These are phyloP conservation scores for Aspergillus sp. DNA, from an alignment of 2,329 filamentous ascomycete species.

Conservation along the genomic window DNA sequence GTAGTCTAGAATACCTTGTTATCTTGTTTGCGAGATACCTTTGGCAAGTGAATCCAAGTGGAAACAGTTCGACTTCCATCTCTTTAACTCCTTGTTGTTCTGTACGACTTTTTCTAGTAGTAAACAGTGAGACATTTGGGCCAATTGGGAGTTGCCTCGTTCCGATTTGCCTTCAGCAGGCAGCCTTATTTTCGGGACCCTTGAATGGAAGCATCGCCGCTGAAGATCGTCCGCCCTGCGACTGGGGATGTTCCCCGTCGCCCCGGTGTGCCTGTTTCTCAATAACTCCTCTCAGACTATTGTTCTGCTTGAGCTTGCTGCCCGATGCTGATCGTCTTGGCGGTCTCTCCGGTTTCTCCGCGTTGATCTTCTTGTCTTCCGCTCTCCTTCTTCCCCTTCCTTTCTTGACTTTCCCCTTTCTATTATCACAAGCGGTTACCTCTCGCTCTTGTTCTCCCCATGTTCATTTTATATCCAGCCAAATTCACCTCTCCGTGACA, in stretches of 20 bases:
- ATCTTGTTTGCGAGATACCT: conserved; percentile 9
- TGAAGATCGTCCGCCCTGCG: not conserved
- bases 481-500: not conserved
- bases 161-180: conserved; percentile 20
- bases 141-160: not conserved
- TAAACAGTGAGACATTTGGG: not conserved
- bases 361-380: conserved; percentile 12
- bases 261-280: not conserved
- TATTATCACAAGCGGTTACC: not conserved
- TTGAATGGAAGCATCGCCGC: not conserved
- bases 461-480: not conserved
- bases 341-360: conserved; percentile 17
- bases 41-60: not conserved
- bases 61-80: no score
- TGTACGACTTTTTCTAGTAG: no score
- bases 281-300: not conserved
- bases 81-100: no score
- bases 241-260: not conserved
- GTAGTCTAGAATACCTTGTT: conserved; percentile 4
- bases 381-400: not conserved
- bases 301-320: conserved; percentile 8
- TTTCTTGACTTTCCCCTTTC: not conserved
- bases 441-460: not conserved
- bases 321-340: conserved; percentile 16
- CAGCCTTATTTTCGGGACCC: conserved; percentile 16